These are phyloP conservation scores for Macrophomina tecta DNA, from an alignment of 2,329 filamentous ascomycete genomes.

Conservation along the genomic window DNA sequence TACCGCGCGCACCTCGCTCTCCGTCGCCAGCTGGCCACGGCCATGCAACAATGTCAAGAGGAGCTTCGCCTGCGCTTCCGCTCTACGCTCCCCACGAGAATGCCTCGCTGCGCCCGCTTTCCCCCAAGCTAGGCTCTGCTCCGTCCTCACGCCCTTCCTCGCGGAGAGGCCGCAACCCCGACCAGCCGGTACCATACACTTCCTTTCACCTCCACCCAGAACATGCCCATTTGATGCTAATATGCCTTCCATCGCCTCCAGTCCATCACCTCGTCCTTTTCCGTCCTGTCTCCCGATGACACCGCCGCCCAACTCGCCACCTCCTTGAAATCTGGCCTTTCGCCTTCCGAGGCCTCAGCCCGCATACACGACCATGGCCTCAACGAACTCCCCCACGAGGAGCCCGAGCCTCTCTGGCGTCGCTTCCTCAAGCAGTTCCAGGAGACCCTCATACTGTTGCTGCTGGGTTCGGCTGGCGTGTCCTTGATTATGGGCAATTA, in stretches of 20 bases:
- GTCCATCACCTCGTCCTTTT: conserved; percentile 59
- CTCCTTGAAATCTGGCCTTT: conserved; percentile 81
- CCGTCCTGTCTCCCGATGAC: conserved; percentile 75
- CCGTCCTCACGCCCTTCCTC: conserved; percentile 34
- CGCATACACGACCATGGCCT: conserved; percentile 81
- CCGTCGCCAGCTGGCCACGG: conserved; percentile 18
- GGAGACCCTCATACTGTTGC: conserved; percentile 90
- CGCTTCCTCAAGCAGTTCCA: conserved; percentile 97
- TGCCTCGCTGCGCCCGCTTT: conserved; percentile 36
- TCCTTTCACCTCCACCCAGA: conserved; percentile 38
- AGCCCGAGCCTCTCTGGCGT: conserved; percentile 91
- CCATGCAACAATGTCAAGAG: conserved; percentile 68
- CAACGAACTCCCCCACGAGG: conserved; percentile 94
- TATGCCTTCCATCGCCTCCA: conserved; percentile 33
- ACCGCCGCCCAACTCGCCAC: conserved; percentile 79
- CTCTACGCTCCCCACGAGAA: conserved; percentile 57
- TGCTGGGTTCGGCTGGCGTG: conserved; percentile 84
- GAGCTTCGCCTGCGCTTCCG: conserved; percentile 63
- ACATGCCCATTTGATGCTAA: conserved; percentile 11
- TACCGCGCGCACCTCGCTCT: conserved; percentile 9
- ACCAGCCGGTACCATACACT: conserved; percentile 22
- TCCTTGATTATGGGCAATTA: conserved; percentile 91
- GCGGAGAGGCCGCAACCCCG: conserved; percentile 36
- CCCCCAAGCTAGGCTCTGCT: conserved; percentile 33
- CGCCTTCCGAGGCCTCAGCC: conserved; percentile 78